Base-by-base conservation (phyloP, 306 rosid genomes). In the Pyrus communis region DNA sequence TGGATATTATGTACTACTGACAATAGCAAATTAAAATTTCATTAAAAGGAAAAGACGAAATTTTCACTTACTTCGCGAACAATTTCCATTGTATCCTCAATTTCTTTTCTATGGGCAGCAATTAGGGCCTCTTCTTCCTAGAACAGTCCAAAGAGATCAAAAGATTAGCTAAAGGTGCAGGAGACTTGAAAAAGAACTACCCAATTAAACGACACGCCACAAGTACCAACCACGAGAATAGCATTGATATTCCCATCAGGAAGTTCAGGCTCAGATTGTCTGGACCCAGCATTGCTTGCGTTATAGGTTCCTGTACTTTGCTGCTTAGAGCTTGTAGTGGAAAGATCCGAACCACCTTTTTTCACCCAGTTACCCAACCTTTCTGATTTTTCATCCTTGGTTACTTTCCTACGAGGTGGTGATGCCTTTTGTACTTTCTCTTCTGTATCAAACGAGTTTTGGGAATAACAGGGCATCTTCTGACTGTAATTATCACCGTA, bases 1-100 rank as follows among this genome's bases (percentile, higher is more conserved):
- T 33, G 18, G 42, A 28, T 19, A 17, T 27, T 18, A 62, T 22
- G 38, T 40, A 62, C 4, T 4, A 27, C n/a, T 7, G 5, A 60
- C 14, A 60, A 15, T 49, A 49, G 21, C 55, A 14, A 3, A 30
- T 38, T 25, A 9, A 25, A 25, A 55, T 40, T 31, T 63, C 45
- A 9, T 30, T 2, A 38, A 46, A 25, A 49, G 5, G 4, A 15
- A 57, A 22, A 23, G 62, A 74, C 1, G 0, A 27, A 70, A 7
- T 14, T 49, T 58, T 21, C 43, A 86, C 99, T 90, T 81, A 92
- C 99, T 79, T 95, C 97, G n/a, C 97, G 97, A 75, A 95, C 97
- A 81, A 95, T 92, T 87, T 95, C 97, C 99, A 95, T 95, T 19
- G 99, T 95, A 80, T 95, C 97, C 84, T 92, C 99, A 3, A 95